Evolutionary conservation across 1,284 basidiomycete species (phyloP).

Genomic region (Heterobasidion occidentale): DNA sequence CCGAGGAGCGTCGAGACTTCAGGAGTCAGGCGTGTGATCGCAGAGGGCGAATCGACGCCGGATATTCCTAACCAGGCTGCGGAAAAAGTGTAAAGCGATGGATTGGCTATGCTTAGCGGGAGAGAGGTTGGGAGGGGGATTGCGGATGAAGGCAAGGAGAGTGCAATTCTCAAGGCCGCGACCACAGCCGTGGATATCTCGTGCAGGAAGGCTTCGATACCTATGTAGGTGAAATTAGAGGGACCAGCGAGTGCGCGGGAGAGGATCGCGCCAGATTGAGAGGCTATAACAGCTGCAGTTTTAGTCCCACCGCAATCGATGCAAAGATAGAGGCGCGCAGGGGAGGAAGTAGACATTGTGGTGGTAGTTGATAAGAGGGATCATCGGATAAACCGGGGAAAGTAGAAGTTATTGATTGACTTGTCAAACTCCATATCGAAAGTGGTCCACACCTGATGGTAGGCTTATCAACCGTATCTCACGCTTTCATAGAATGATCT

Average conservation of each 20-base stretch:
- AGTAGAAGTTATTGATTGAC: too few relatives aligned
- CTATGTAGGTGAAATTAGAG: conserved; percentile 62
- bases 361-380: too few relatives aligned
- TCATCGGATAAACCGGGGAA: too few relatives aligned
- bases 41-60: conserved; percentile 64
- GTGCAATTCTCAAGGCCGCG: conserved; percentile 40
- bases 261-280: conserved; percentile 45
- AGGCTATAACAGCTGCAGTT: conserved; percentile 61
- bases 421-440: too few relatives aligned
- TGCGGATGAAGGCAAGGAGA: conserved; percentile 22
- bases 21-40: conserved; percentile 42
- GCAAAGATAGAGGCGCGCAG: conserved; percentile 48
- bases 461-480: too few relatives aligned
- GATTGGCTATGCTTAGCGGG: neutral
- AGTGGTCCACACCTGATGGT: too few relatives aligned
- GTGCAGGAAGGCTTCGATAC: conserved; percentile 35
- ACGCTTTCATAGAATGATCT: too few relatives aligned
- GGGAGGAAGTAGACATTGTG: neutral
- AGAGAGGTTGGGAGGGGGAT: neutral
- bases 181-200: conserved; percentile 43
- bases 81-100: conserved; percentile 34
- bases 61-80: conserved; percentile 75
- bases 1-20: conserved; percentile 46
- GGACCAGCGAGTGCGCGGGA: conserved; percentile 59
- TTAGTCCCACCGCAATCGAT: conserved; percentile 81